A percentile compares a stretch with the other conserved stretches of the same genome.
Conservation (phyloP, 306 rosid species). For the Quercus aquifolioides region DNA sequence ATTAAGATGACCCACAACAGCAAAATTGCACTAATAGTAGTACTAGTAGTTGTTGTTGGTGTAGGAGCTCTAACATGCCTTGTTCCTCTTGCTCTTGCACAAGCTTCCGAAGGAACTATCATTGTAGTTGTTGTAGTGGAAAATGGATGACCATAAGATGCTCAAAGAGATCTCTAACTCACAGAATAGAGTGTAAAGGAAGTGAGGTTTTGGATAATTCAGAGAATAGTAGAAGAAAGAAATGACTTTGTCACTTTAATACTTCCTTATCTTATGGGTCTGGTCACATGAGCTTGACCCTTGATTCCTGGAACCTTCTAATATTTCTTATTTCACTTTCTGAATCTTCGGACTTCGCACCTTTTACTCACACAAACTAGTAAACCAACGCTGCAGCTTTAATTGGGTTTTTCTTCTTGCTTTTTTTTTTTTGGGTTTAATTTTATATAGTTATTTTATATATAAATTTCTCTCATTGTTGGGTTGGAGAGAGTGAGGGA, state of each 20-base stretch:
- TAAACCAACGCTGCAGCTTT: background rate
- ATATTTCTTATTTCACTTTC: conserved; percentile 43
- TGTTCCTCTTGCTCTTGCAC: conserved; percentile 30
- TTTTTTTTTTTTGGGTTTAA: conserved; percentile 8
- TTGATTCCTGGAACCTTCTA: conserved; percentile 86
- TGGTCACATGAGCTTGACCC: conserved; percentile 80
- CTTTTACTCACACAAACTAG: conserved; percentile 9
- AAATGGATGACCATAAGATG: conserved; percentile 27
- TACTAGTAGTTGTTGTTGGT: background rate
- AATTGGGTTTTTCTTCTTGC: conserved; percentile 10
- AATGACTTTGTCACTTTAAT: conserved; percentile 13
- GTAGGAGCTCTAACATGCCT: conserved; percentile 1
- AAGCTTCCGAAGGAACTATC: conserved; percentile 43
- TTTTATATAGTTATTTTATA: background rate
- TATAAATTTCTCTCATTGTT: background rate
- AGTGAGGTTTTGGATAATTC: conserved; percentile 28
- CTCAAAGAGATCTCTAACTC: conserved; percentile 8
- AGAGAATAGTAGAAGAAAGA: conserved; percentile 6
- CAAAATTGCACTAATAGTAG: conserved; percentile 30
- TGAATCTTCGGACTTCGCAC: conserved; percentile 45
- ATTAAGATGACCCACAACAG: conserved; percentile 60
- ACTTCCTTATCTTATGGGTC: conserved; percentile 71
- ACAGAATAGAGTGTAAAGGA: conserved; percentile 8
- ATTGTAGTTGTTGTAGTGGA: conserved; percentile 26
- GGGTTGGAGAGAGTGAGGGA: conserved; percentile 41